Evolutionary conservation across 1,139 yeast species (phyloP).

Genomic region (Keqinozyma sinolaborantium): DNA sequence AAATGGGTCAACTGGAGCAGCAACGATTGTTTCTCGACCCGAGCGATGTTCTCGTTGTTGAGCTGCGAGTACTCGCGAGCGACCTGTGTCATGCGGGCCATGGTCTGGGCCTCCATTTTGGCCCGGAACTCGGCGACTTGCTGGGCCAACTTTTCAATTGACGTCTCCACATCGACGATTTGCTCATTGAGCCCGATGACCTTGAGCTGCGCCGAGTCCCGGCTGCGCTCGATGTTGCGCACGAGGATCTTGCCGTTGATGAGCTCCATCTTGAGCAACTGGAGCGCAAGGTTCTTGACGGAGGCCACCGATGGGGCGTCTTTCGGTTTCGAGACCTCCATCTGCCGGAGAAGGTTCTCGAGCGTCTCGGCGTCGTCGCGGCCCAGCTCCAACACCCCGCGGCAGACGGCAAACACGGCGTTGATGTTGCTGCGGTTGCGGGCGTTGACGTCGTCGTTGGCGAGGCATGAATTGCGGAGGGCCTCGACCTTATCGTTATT

Average conservation of each 20-base stretch:
- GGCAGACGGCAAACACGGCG: slow-evolving; percentile 23
- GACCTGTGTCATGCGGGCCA: slow-evolving; percentile 1
- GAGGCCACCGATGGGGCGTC: slow-evolving; percentile 13
- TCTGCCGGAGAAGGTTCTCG: too few relatives aligned
- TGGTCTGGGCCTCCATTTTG: slow-evolving; percentile 1
- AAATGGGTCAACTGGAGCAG: slow-evolving; percentile 24
- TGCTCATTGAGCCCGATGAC: slow-evolving; percentile 13
- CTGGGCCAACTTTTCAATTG: slow-evolving; percentile 5
- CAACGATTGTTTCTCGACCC: slow-evolving; percentile 26
- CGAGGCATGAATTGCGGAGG: slow-evolving; percentile 20
- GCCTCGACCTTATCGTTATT: slow-evolving; percentile 16
- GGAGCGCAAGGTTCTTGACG: slow-evolving; percentile 38
- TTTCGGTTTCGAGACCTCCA: too few relatives aligned
- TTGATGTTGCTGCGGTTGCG: slow-evolving; percentile 23
- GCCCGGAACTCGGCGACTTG: slow-evolving; percentile 7
- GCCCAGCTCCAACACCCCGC: too few relatives aligned
- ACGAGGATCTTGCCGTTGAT: slow-evolving; percentile 19
- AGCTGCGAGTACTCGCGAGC: slow-evolving; percentile 3
- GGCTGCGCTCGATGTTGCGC: slow-evolving; percentile 20
- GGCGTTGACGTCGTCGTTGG: slow-evolving; percentile 20
- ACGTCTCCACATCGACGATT: slow-evolving; percentile 9
- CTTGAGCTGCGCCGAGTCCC: slow-evolving; percentile 11
- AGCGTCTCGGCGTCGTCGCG: too few relatives aligned
- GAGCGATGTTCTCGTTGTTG: slow-evolving; percentile 19
- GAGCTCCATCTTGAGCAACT: slow-evolving; percentile 38